phyloP scores from a whole-genome alignment of 805 yeast species.

The Sugiyamaella valdiviana region DNA sequence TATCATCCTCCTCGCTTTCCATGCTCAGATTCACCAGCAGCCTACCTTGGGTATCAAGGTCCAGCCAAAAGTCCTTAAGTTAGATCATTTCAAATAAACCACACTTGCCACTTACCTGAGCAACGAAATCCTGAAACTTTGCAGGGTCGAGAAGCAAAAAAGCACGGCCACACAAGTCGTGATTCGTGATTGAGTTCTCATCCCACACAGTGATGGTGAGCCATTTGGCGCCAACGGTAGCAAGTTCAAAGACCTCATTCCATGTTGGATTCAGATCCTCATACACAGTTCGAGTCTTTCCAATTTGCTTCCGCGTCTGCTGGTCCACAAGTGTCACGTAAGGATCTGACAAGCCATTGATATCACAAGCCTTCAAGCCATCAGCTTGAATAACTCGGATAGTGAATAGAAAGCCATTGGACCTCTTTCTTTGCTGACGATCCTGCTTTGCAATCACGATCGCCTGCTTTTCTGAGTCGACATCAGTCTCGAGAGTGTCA shows the following conservation, averaged over 20 bases:
- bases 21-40: constrained; percentile 61
- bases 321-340: constrained; percentile 61
- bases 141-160: constrained; percentile 54
- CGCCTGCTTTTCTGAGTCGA: constrained; percentile 56
- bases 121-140: constrained; percentile 60
- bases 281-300: constrained; percentile 59
- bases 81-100: neutral
- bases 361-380: constrained; percentile 44
- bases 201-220: constrained; percentile 68
- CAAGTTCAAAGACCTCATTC: constrained; percentile 78
- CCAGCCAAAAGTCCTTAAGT: constrained; percentile 44
- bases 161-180: constrained; percentile 62
- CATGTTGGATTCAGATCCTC: constrained; percentile 67
- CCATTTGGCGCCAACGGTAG: constrained; percentile 39
- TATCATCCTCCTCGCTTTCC: constrained; percentile 75
- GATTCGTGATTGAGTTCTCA: constrained; percentile 46
- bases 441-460: constrained; percentile 35
- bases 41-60: constrained; percentile 63
- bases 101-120: constrained; percentile 29
- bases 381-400: constrained; percentile 60
- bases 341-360: constrained; percentile 46
- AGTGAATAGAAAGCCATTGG: constrained; percentile 50
- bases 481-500: constrained; percentile 44
- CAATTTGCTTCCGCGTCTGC: constrained; percentile 47
- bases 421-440: constrained; percentile 26